These are phyloP conservation scores for Zygotorulaspora danielsina DNA, from an alignment of 805 yeast species.

Conservation along the genomic window DNA sequence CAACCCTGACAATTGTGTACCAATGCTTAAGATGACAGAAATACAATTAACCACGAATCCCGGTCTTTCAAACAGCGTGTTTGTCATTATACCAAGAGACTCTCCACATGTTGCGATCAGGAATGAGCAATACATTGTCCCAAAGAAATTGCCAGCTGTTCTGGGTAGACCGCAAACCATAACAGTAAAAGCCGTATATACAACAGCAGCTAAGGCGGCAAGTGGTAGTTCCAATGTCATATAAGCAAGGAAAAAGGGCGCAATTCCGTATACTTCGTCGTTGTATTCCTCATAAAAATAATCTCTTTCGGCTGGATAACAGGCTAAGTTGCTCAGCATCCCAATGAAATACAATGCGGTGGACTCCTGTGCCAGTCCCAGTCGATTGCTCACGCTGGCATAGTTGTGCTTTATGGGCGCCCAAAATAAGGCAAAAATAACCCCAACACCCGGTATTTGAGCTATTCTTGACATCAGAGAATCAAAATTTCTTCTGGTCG, in stretches of 20 bases:
- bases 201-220: constrained; percentile 41
- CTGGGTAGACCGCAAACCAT: constrained; percentile 72
- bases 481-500: constrained; percentile 50
- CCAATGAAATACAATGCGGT: constrained; percentile 74
- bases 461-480: constrained; percentile 59
- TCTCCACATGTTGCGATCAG: constrained; percentile 72
- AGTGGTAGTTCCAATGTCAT: constrained; percentile 34
- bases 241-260: constrained; percentile 50
- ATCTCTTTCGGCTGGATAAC: constrained; percentile 69
- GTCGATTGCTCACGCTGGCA: constrained; percentile 56
- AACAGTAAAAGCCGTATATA: constrained; percentile 60
- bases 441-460: constrained; percentile 60
- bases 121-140: constrained; percentile 51
- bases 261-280: constrained; percentile 64
- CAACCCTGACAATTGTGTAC: constrained; percentile 80
- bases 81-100: constrained; percentile 75
- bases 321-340: constrained; percentile 68
- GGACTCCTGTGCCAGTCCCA: constrained; percentile 74
- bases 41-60: constrained; percentile 78
- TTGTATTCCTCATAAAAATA: constrained; percentile 74
- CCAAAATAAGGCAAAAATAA: constrained; percentile 64
- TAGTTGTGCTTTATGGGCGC: constrained; percentile 48
- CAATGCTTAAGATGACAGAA: constrained; percentile 60
- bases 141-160: constrained; percentile 61
- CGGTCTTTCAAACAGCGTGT: constrained; percentile 65